Conservation (phyloP, 2,329 filamentous ascomycete genomes). For the Chalaropsis ovoidea region DNA sequence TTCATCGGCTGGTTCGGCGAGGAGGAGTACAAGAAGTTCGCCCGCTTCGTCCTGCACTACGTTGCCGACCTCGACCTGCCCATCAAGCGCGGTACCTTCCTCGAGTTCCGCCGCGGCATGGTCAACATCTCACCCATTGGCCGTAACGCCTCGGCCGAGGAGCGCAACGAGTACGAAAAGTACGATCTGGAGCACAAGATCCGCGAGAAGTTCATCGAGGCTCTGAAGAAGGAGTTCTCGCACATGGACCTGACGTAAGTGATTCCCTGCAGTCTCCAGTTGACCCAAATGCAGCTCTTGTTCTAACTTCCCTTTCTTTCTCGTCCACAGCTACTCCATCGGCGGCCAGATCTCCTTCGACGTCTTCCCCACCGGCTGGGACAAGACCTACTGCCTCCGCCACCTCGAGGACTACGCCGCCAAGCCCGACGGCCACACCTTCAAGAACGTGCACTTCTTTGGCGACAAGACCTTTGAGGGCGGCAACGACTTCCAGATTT, state of each 20-base stretch:
- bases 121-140: constrained; percentile 77
- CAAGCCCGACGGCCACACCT: constrained; percentile 59
- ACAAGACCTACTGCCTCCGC: constrained; percentile 92
- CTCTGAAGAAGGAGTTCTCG: constrained; percentile 68
- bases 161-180: constrained; percentile 71
- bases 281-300: neutral
- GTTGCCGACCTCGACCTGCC: constrained; percentile 75
- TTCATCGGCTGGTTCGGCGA: constrained; percentile 93
- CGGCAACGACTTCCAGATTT: constrained; percentile 96
- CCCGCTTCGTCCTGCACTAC: constrained; percentile 68
- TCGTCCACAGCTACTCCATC: constrained; percentile 62
- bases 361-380: constrained; percentile 93
- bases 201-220: constrained; percentile 63
- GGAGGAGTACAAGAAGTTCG: constrained; percentile 65
- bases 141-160: constrained; percentile 69
- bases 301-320: neutral
- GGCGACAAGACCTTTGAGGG: constrained; percentile 88
- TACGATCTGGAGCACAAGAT: constrained; percentile 73
- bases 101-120: constrained; percentile 89
- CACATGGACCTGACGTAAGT: constrained; percentile 75
- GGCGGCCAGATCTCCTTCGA: constrained; percentile 98
- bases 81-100: constrained; percentile 71
- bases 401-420: constrained; percentile 74
- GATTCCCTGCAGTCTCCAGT: constrained; percentile 13
- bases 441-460: constrained; percentile 92